Percentiles rank a stretch among this genome's conserved stretches.
Conservation (phyloP, 1,284 basidiomycete species). For the Moesziomyces aphidis region DNA sequence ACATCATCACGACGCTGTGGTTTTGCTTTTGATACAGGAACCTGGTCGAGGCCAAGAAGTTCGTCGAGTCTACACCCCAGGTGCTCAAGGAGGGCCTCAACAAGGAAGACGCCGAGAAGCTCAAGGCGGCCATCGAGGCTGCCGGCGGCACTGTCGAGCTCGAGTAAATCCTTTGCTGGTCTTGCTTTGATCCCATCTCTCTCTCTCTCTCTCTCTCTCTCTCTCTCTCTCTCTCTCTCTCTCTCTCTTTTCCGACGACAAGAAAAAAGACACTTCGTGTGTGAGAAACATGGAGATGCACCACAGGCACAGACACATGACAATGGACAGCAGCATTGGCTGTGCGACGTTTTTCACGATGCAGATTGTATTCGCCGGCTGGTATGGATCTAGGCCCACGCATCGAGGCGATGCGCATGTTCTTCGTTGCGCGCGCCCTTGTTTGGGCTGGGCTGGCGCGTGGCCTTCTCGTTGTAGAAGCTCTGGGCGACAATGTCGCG, state of each 20-base stretch:
- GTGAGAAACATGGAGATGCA: no score
- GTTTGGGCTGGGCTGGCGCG: constrained; percentile 4
- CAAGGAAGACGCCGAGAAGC: constrained; percentile 98
- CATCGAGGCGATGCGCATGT: constrained; percentile 42
- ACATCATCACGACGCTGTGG: no score
- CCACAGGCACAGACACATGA: no score
- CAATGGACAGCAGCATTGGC: no score
- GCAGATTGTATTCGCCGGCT: no score
- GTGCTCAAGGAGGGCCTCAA: constrained; percentile 93
- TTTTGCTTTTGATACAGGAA: constrained; percentile 41
- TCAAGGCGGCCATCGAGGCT: constrained; percentile 87
- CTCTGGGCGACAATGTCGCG: constrained; percentile 68
- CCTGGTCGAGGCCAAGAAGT: constrained; percentile 87
- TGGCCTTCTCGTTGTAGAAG: constrained; percentile 66
- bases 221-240: no score
- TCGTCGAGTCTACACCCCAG: constrained; percentile 95
- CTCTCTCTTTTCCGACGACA: not conserved
- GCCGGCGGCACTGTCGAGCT: constrained; percentile 86
- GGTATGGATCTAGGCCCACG: constrained; percentile 46
- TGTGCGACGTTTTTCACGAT: no score
- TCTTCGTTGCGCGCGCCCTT: constrained; percentile 60
- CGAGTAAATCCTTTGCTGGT: constrained; percentile 47
- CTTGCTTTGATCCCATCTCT: not conserved
- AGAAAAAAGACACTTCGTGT: not conserved
- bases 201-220: no score